Evolutionary conservation across 164 flowering plant species (phyloP).

Genomic region (Chimonanthus salicifolius): DNA sequence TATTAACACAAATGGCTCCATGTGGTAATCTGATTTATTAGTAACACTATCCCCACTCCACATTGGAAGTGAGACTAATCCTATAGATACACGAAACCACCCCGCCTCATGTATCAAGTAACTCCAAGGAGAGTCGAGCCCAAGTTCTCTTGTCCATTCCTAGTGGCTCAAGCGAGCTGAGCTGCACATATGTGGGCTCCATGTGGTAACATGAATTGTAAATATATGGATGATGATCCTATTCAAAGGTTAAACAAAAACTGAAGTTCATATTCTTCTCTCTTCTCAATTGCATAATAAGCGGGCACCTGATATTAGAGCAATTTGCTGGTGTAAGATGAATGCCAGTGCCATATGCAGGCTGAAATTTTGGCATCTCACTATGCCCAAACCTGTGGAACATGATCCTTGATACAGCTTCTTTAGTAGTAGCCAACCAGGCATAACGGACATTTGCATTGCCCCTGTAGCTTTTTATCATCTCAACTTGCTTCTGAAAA

Average conservation of each 20-base stretch:
- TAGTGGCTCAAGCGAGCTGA: no score
- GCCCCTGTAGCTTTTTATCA: constrained; percentile 53
- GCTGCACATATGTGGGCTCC: no score
- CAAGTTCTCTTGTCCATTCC: no score
- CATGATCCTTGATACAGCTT: constrained; percentile 36
- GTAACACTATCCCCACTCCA: no score
- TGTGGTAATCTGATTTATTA: no score
- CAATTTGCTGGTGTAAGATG: constrained; percentile 54
- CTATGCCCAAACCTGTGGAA: constrained; percentile 55
- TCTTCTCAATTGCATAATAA: neutral
- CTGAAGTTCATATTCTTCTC: no score
- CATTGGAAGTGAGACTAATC: no score
- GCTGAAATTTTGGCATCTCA: constrained; percentile 28
- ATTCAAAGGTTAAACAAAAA: no score
- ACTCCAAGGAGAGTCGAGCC: no score
- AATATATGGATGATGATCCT: neutral
- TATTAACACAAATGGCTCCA: no score
- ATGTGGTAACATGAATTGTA: neutral
- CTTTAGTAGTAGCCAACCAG: constrained; percentile 70
- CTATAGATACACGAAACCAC: no score
- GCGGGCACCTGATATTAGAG: constrained; percentile 51
- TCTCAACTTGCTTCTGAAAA: constrained; percentile 71
- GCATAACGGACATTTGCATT: constrained; percentile 77
- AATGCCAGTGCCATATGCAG: constrained; percentile 61
- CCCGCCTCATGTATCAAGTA: no score